Evolutionary conservation across 2,329 filamentous ascomycete genomes (phyloP), one percentile per base, ranked within the genome.

Genomic region (Fusarium lyarnte): DNA sequence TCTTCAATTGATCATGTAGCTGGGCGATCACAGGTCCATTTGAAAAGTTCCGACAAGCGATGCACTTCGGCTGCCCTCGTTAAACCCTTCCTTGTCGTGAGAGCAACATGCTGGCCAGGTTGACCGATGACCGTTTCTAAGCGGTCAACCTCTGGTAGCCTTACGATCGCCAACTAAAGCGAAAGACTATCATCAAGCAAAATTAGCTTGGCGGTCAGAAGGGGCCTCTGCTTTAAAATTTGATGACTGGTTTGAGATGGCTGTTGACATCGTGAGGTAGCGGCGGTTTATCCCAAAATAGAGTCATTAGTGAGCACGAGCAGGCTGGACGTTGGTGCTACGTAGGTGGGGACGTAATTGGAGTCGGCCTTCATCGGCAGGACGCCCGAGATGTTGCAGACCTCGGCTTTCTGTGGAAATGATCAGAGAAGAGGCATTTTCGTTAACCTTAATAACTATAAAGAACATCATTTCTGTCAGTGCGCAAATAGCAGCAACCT

Each of bases 211-310:
- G 25, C 27, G 27, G 49, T 47, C 42, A 65, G 29, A 58, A 27
- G 38, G 36, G 35, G 36, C 38, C n/a, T 38, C 46, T 46, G 41
- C 12, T 38, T 14, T 14, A 36, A 65, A 47, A 29, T 54, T 58
- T 19, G 35, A 51, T 27, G 39, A 52, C 65, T 62, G 21, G 39
- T 62, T 57, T 66, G 27, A 55, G 60, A 38, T 25, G 23, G 16
- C 19, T 21, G 39, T 45, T 36, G 36, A 58, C 35, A 43, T 60
- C 38, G 43, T 29, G 60, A 45, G 45, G 46, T 47, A 27, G 39
- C 66, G 70, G 70, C 54, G 35, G 35, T 60, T 53, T 73, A 59
- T 67, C 70, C 70, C 25, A 73, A 73, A 73, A 73, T 74, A 74
- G 70, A 67, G 43, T 58, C 52, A 49, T 62, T 49, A 33, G 23